phyloP scores from a whole-genome alignment of 2,329 filamentous ascomycete genomes.

The Penicillium olsonii region DNA sequence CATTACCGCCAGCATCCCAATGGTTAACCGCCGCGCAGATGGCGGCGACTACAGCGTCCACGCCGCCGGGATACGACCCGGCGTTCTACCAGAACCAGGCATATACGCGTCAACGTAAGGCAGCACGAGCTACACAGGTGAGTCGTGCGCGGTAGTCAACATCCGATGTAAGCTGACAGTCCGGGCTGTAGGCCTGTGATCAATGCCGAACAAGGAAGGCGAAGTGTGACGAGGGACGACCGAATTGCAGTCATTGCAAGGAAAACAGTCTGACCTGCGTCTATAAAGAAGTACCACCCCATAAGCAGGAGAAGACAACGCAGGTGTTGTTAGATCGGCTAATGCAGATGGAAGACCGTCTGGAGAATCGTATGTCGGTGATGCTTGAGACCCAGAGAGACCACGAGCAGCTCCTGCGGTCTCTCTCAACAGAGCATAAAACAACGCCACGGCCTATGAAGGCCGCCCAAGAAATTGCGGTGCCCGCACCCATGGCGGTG shows the following conservation, averaged over 20 bases:
- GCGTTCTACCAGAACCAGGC: constrained; percentile 34
- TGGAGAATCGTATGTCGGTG: constrained; percentile 27
- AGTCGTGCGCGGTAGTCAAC: constrained; percentile 1
- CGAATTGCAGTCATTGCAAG: constrained; percentile 79
- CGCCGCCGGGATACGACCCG: constrained; percentile 34
- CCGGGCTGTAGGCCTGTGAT: constrained; percentile 72
- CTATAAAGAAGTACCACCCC: constrained; percentile 87
- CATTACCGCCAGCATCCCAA: constrained; percentile 33
- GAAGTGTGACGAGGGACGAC: constrained; percentile 85
- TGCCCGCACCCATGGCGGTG: neutral
- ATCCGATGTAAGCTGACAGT: neutral
- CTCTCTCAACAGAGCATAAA: neutral
- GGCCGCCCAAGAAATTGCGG: neutral
- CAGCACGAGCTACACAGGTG: constrained; percentile 45
- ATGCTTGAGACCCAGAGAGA: constrained; percentile 11
- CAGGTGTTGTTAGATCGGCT: constrained; percentile 40
- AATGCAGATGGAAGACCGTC: constrained; percentile 32
- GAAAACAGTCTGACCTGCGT: constrained; percentile 82
- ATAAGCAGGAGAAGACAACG: constrained; percentile 62
- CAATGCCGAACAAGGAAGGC: constrained; percentile 84
- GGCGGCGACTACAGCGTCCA: constrained; percentile 28
- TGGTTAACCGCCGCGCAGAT: constrained; percentile 27
- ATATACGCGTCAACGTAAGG: constrained; percentile 40
- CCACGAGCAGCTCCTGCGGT: constrained; percentile 3
- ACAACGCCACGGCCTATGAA: neutral